phyloP scores from a whole-genome alignment of 2,329 filamentous ascomycete species.

The Cercospora berteroae region DNA sequence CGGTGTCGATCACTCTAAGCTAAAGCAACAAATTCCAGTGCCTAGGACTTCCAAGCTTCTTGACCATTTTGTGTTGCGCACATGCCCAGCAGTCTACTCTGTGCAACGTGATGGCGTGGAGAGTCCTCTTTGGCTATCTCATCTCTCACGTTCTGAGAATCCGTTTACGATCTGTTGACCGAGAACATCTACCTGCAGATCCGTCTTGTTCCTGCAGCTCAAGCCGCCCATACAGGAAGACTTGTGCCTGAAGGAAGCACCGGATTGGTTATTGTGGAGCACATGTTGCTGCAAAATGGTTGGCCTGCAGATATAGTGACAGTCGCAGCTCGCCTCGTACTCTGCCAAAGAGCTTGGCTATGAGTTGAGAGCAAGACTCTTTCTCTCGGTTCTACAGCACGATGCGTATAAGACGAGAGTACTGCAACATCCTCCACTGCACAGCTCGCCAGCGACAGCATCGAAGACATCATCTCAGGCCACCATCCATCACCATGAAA shows the following conservation, averaged over 20 bases:
- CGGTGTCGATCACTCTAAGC: not conserved
- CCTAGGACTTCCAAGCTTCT: not conserved
- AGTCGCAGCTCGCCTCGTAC: not conserved
- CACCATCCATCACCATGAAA: not conserved
- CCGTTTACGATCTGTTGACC: not conserved
- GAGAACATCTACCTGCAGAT: not conserved
- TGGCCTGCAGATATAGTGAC: not conserved
- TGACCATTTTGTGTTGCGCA: not conserved
- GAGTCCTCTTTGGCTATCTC: not conserved
- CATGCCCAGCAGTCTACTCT: not conserved
- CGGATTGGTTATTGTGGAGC: not conserved
- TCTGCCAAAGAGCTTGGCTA: not conserved
- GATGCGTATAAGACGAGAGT: too few species aligned
- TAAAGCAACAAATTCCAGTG: not conserved
- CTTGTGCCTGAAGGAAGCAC: not conserved
- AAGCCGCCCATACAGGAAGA: not conserved
- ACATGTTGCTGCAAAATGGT: too few species aligned
- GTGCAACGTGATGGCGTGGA: not conserved
- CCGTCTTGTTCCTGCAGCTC: not conserved
- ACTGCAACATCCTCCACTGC: not conserved
- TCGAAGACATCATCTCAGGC: not conserved
- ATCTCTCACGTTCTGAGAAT: not conserved
- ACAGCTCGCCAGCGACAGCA: not conserved
- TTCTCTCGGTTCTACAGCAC: too few species aligned
- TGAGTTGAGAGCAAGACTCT: not conserved